phyloP scores from a whole-genome alignment of 2,329 filamentous ascomycete genomes.

The Aschersonia sp. region DNA sequence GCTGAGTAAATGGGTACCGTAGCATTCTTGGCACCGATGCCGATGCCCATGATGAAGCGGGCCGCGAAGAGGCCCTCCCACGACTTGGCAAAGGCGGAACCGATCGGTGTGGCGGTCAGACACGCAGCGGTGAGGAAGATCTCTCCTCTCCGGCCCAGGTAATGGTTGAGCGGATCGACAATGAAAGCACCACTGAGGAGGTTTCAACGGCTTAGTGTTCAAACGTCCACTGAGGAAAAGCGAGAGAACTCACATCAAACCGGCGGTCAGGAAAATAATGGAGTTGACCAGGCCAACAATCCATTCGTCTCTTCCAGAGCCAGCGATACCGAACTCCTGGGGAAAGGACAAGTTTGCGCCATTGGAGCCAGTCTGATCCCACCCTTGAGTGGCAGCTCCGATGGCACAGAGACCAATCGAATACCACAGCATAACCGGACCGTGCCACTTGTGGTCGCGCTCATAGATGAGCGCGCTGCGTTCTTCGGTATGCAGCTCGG shows the following conservation, averaged over 20 bases:
- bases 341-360: constrained; percentile 47
- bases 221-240: not conserved
- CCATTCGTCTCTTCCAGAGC: constrained; percentile 27
- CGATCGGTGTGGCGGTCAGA: constrained; percentile 36
- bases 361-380: constrained; percentile 48
- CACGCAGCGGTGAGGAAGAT: constrained; percentile 45
- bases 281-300: constrained; percentile 15
- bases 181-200: constrained; percentile 12
- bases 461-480: constrained; percentile 21
- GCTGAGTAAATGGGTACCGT: constrained; percentile 60
- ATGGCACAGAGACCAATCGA: constrained; percentile 38
- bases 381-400: constrained; percentile 42
- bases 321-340: constrained; percentile 19
- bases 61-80: constrained; percentile 54
- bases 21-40: constrained; percentile 49
- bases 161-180: constrained; percentile 38
- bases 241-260: constrained; percentile 35
- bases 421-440: constrained; percentile 22
- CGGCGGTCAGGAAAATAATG: constrained; percentile 26
- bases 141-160: constrained; percentile 48
- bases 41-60: constrained; percentile 53
- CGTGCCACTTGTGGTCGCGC: constrained; percentile 43
- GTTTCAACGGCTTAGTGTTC: not conserved
- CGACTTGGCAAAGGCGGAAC: constrained; percentile 43
- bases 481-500: constrained; percentile 11